Percentiles rank a stretch among this genome's conserved stretches.
Evolutionary conservation across 78 protist species (phyloP).

Genomic region (Anaeramoeba flamelloides): DNA sequence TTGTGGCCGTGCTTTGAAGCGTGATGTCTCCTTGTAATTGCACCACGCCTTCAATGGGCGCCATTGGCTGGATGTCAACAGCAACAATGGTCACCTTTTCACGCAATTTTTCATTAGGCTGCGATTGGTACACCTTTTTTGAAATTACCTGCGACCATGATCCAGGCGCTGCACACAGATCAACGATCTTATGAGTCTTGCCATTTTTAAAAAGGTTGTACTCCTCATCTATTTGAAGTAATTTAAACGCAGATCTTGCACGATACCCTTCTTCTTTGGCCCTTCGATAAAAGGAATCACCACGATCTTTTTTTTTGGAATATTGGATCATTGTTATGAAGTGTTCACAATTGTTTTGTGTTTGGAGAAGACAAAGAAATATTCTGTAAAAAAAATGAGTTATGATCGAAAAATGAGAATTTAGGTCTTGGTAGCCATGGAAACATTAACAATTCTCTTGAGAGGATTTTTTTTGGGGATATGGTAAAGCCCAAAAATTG

Average conservation of each 20-base stretch:
- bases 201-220: slow-evolving; percentile 48
- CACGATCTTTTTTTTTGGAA: too few relatives aligned
- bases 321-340: too few relatives aligned
- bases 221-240: slow-evolving; percentile 85
- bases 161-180: slow-evolving; percentile 98
- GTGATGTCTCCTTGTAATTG: slow-evolving; percentile 95
- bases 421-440: too few relatives aligned
- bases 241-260: slow-evolving; percentile 86
- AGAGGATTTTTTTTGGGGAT: too few relatives aligned
- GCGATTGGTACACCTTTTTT: not conserved
- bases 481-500: too few relatives aligned
- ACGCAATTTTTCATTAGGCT: not conserved
- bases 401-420: too few relatives aligned
- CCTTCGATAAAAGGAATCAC: too few relatives aligned
- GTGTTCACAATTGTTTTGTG: too few relatives aligned
- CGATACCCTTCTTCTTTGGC: slow-evolving; percentile 84
- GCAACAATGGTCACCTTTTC: slow-evolving; percentile 53
- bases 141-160: slow-evolving; percentile 14
- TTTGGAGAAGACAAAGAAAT: too few relatives aligned
- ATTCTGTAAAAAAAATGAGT: too few relatives aligned
- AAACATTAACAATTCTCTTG: too few relatives aligned
- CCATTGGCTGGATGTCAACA: slow-evolving; percentile 96
- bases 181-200: too few relatives aligned
- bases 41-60: slow-evolving; percentile 85
- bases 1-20: slow-evolving; percentile 31